Evolutionary conservation across 768 basidiomycete species (phyloP), one percentile per base, ranked within the genome.

Genomic region (Cystobasidium onofrii): DNA sequence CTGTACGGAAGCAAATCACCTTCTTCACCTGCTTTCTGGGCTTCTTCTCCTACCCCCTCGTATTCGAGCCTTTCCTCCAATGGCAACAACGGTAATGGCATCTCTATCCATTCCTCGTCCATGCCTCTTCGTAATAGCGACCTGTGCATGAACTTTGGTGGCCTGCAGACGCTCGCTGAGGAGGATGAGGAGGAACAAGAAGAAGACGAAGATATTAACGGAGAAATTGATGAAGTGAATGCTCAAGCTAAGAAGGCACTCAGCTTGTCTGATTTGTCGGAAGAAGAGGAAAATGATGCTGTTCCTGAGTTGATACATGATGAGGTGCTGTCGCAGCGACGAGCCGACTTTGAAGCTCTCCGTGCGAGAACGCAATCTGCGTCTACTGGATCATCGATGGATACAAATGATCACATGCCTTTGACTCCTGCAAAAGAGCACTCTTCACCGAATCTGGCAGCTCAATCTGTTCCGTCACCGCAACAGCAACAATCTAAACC

Each of bases 181-280:
- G 75, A 75, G 52, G 75, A 75, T 6, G 75, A 75, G 46, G 75
- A 75, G 39, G 74, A 72, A 18, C 25, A 55, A 29, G 50, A 64
- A 10, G 64, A 74, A 29, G 50, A 64, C 15, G 64, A 74, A 20
- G 61, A 67, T 27, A 23, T 33, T 17, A 29, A 33, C 31, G 74
- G 63, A 23, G 33, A 60, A 23, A 60, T 60, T 60, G 57, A 60
- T 4, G 57, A 60, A 20, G 36, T 41, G 25, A 63, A 46, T 29
- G 52, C 60, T 62, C 34, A 41, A 39, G 29, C 34, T 36, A 72
- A 31, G 31, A 57, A 36, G 27, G 57, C 57, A 7, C 33, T 60
- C 23, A 39, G 23, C 52, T 62, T 41, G 39, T 61, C 55, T 39
- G 74, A 74, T 29, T n/a, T 39, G 2, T 41, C 50, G 29, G 74